Percentiles rank a stretch among this genome's conserved stretches.
Evolutionary conservation across 768 basidiomycete genomes (phyloP).

Genomic region (Tylopilus vinaceipallidus): DNA sequence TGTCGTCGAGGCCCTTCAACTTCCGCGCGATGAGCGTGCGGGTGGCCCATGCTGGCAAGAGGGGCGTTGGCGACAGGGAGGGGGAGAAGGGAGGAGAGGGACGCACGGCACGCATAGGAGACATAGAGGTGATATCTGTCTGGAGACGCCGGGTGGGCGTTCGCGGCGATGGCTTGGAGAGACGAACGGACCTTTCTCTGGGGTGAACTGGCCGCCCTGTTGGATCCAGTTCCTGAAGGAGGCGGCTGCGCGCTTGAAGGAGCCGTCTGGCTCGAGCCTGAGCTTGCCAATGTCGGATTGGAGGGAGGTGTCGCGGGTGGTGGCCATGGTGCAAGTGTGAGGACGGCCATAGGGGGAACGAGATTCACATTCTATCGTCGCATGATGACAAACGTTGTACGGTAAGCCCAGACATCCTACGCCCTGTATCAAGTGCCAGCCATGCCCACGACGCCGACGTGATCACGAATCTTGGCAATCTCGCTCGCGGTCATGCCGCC

Average conservation of each 20-base stretch:
- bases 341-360: not conserved
- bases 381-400: conserved; percentile 16
- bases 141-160: conserved; percentile 25
- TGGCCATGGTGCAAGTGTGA: conserved; percentile 25
- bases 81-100: too few relatives aligned
- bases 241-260: conserved; percentile 56
- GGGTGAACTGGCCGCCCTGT: conserved; percentile 58
- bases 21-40: conserved; percentile 85
- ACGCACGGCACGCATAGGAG: conserved; percentile 79
- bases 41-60: conserved; percentile 80
- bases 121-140: conserved; percentile 93
- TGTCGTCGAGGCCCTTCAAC: conserved; percentile 86
- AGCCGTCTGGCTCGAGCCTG: conserved; percentile 56
- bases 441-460: conserved; percentile 86
- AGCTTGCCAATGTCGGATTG: conserved; percentile 55
- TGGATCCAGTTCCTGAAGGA: conserved; percentile 57
- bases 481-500: conserved; percentile 77
- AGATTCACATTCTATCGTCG: too few relatives aligned
- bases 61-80: not conserved
- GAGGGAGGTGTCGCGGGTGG: conserved; percentile 31
- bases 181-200: conserved; percentile 66
- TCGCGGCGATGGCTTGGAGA: not conserved
- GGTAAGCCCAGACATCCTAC: conserved; percentile 9
- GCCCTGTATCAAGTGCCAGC: conserved; percentile 60
- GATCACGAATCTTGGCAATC: conserved; percentile 90